Evolutionary conservation across 2,329 filamentous ascomycete genomes (phyloP).

Genomic region (Camptophora hylomeconis): DNA sequence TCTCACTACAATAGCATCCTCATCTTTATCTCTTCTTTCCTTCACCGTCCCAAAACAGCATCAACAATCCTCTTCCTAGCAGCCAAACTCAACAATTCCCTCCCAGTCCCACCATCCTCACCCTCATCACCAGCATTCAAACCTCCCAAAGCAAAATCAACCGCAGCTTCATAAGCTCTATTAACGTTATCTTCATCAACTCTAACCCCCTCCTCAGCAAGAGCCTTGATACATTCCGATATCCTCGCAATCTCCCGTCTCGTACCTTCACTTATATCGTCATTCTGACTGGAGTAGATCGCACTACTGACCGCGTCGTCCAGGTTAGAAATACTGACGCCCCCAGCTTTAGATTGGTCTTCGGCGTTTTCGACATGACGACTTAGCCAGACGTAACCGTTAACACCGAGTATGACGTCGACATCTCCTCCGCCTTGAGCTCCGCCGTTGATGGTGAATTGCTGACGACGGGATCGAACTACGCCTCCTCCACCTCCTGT

Average conservation of each 20-base stretch:
- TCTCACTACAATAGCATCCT: too few relatives aligned
- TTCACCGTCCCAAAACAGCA: constrained; percentile 12
- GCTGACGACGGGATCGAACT: constrained; percentile 69
- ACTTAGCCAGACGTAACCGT: constrained; percentile 92
- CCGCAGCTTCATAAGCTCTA: constrained; percentile 65
- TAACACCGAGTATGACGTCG: constrained; percentile 83
- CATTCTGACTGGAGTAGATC: constrained; percentile 93
- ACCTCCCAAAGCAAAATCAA: constrained; percentile 48
- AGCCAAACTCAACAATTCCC: constrained; percentile 8
- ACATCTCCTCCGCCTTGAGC: constrained; percentile 43
- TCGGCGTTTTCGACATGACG: constrained; percentile 54
- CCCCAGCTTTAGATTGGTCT: constrained; percentile 20
- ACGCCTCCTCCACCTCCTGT: constrained; percentile 67
- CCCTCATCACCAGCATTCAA: constrained; percentile 27
- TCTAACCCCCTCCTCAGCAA: constrained; percentile 68
- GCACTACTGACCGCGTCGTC: constrained; percentile 76
- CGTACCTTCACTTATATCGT: constrained; percentile 61
- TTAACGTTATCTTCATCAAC: constrained; percentile 87
- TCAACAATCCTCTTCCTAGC: constrained; percentile 14
- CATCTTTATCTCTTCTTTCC: too few relatives aligned
- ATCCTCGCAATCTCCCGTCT: constrained; percentile 81
- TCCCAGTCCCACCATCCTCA: constrained; percentile 14
- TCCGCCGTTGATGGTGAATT: constrained; percentile 57
- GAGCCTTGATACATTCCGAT: constrained; percentile 63
- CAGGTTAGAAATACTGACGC: constrained; percentile 61